A percentile compares a stretch with the other conserved stretches of the same genome.
phyloP scores from a whole-genome alignment of 2,329 filamentous ascomycete genomes.

The Colletotrichum kahawae region DNA sequence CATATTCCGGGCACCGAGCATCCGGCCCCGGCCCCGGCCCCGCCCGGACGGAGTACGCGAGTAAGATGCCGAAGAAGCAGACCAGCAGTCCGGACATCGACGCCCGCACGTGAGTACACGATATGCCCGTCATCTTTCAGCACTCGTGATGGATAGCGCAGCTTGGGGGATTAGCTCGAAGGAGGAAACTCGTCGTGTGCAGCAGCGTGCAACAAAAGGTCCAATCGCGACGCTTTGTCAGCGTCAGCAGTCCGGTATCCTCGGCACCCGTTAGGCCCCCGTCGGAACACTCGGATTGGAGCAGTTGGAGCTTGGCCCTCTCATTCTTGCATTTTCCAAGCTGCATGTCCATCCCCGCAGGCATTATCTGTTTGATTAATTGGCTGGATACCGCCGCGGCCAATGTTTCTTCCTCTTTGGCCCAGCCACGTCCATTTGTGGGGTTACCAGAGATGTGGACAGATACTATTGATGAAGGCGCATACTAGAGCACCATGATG shows the following conservation, averaged over 20 bases:
- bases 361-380: not conserved
- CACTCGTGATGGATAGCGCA: not conserved
- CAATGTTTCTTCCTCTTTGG: not conserved
- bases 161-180: not conserved
- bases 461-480: no score
- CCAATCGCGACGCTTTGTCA: not conserved
- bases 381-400: not conserved
- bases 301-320: not conserved
- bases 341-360: not conserved
- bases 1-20: constrained; percentile 30
- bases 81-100: not conserved
- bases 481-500: no score
- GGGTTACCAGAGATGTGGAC: no score
- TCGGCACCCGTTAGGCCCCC: not conserved
- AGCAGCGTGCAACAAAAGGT: not conserved
- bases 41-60: not conserved
- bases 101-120: not conserved
- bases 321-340: not conserved
- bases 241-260: not conserved
- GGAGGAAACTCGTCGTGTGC: not conserved
- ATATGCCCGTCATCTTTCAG: not conserved
- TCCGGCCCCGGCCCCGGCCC: constrained; percentile 1
- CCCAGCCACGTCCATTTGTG: not conserved
- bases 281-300: constrained; percentile 8
- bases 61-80: not conserved